Evolutionary conservation across 176 grass and related monocot genomes (phyloP), one percentile per base, ranked within the genome.

Genomic region (Avena sativa): DNA sequence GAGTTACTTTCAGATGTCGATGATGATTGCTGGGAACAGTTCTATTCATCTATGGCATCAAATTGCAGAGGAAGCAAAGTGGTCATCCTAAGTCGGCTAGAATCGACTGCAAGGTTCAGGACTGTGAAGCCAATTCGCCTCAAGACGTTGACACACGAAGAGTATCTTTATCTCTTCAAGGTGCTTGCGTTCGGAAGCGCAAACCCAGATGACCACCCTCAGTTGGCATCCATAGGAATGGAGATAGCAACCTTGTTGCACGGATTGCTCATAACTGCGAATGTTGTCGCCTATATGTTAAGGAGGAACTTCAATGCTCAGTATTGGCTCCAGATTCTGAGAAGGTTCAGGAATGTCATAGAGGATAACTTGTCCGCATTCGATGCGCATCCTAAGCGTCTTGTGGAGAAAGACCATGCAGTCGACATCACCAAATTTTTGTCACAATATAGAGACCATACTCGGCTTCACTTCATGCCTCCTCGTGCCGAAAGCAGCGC

Each of bases 81-180:
- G 17, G 50, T 85, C 16, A 51, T 76, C 17, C 36, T 84, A 47
- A 84, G 81, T 40, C 60, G 81, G 69, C 36, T 84, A 15, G 53
- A 84, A 21, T 46, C 46, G 11, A 15, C 59, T 3, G 30, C 40
- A 0, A 17, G 81, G 53, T 84, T 84, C 19, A 69, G 81, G 6
- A 15, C 69, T 1, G 81, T 84, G 11, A 48, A 34, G n/a, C 69
- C 68, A 0, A 28, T 74, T 16, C 68, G 23, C 21, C 12, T 74
- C 11, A 43, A 13, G 61, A 32, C 53, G 53, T 47, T 84, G 5
- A 59, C 83, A 1, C 70, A 1, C 2, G 71, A 85, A 58, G 83
- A 85, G 44, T 85, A 76, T 59, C 19, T 56, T 17, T 56, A 85
- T 12, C 58, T 85, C 17, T 85, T 85, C 71, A 85, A 85, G 58